Base-by-base conservation (phyloP, 768 basidiomycete species). In the Kwoniella botswanensis region DNA sequence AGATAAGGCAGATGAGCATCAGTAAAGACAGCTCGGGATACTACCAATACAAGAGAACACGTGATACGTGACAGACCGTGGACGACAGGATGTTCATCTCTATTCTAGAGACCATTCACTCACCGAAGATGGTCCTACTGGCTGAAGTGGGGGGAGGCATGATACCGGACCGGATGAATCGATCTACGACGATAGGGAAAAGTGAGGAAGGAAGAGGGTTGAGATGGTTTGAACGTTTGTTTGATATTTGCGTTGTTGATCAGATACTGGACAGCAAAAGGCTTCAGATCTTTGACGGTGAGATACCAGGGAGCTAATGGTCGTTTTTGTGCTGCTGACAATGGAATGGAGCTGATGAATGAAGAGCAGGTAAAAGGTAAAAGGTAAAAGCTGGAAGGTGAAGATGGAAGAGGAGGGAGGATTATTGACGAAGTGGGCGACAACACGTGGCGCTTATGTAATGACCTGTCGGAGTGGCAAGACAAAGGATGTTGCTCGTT, bases 111-210 rank as follows among this genome's bases (percentile, higher is more conserved):
- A 22, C 3, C 9, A 1, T 58, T 24, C 21, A 68, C 67, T 62
- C 55, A 69, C 68, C 68, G n/a, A 69, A 69, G 50, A 69, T 58
- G 9, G 68, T 69, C 43, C 52, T 63, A 22, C 61, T 62, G 18
- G 68, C 68, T 26, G 46, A 50, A 50, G 46, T 50, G 4, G 46
- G 46, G 18, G 46, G 46, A 18, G 46, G 46, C 46, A 50, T 50
- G 17, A 13, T 17, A 50, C 18, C 46, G 12, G 12, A 50, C 18
- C 46, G 12, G 12, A 15, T 50, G 13, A 15, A 17, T 50, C 35
- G 35, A 35, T 35, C 35, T 35, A 35, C 6, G 4, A 35, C 35
- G 46, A 17, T 6, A 11, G 13, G 18, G 46, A 50, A 18, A 11
- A 50, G 46, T 17, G 17, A 17, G 46, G 46, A 50, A 50, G 46